Evolutionary conservation across 2,329 filamentous ascomycete species (phyloP), one percentile per base, ranked within the genome.

Genomic region (Hypoxylon rubiginosum): DNA sequence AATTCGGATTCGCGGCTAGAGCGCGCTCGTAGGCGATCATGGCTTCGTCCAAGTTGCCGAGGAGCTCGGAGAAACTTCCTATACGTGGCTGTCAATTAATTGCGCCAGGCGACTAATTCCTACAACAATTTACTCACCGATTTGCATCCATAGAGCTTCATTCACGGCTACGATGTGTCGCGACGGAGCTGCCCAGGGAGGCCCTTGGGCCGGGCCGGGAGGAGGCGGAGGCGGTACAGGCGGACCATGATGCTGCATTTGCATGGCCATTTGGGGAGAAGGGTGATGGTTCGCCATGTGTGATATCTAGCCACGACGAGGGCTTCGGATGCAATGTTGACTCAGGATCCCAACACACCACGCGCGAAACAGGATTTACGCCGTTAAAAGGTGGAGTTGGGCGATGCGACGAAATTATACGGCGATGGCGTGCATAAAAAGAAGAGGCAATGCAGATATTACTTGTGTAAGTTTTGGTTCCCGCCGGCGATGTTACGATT

Each of bases 11-110:
- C 78, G 94, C 92, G 72, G 89, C 88, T 67, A 98, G 86, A 45
- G 94, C 96, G 77, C 92, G 91, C 79, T 98, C 94, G 79, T 97
- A 99, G 48, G 94, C 92, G 71, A 89, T 85, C 84, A 96, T 92
- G 54, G 95, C 95, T 76, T 95, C 93, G 66, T 98, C 95, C 46
- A 92, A 85, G 74, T 96, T 92, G 71, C 93, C 92, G 82, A 97
- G 88, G 73, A 96, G 83, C 82, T 99, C 95, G 21, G 93, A 92
- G 67, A 97, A 86, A 74, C 89, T 92, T 39, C 95, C 94, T 97
- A 66, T 55, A 58, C 41, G 30, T n/a, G 71, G 71, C 63, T 51
- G 71, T 71, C 48, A 72, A 71, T 74, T 67, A 21, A 62, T 50
- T 64, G 60, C 62, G 48, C 50, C 8, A 15, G 26, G 8, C 3